These are phyloP conservation scores for Eremochloa ophiuroides DNA, from an alignment of 176 grass and related monocot genomes.

Conservation along the genomic window DNA sequence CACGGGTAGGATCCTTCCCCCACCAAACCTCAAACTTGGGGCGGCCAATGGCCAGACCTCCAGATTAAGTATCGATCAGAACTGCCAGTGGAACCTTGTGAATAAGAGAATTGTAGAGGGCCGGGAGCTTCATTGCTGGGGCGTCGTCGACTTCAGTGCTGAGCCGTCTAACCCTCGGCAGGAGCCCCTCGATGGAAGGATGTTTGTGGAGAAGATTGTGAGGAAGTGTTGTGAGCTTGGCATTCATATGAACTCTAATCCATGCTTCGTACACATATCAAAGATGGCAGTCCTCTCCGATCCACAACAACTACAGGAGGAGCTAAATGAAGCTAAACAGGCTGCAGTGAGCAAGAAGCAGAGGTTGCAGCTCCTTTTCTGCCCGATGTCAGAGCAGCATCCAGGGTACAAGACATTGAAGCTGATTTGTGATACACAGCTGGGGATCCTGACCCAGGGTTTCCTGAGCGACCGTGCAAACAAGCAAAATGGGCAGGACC, in stretches of 20 bases:
- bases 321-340: conserved; percentile 31
- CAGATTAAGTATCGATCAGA: conserved; percentile 19
- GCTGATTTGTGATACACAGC: conserved; percentile 49
- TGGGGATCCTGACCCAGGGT: conserved; percentile 59
- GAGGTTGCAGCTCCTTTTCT: conserved; percentile 47
- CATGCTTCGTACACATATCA: neutral
- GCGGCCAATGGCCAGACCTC: neutral
- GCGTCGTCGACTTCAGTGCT: conserved; percentile 53
- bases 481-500: conserved; percentile 22
- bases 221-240: conserved; percentile 32
- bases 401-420: conserved; percentile 56
- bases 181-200: neutral
- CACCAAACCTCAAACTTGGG: conserved; percentile 41
- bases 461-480: conserved; percentile 33
- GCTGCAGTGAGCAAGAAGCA: conserved; percentile 1
- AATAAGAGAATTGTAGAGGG: conserved; percentile 27
- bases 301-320: neutral
- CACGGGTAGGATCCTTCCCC: conserved; percentile 39
- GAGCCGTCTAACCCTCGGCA: neutral
- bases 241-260: neutral
- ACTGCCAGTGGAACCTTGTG: conserved; percentile 55
- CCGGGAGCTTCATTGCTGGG: conserved; percentile 42
- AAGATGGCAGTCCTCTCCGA: conserved; percentile 25
- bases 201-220: conserved; percentile 33
- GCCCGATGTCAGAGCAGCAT: conserved; percentile 45